Conservation (phyloP, 257 asterid species). For the Solanum boliviense region DNA sequence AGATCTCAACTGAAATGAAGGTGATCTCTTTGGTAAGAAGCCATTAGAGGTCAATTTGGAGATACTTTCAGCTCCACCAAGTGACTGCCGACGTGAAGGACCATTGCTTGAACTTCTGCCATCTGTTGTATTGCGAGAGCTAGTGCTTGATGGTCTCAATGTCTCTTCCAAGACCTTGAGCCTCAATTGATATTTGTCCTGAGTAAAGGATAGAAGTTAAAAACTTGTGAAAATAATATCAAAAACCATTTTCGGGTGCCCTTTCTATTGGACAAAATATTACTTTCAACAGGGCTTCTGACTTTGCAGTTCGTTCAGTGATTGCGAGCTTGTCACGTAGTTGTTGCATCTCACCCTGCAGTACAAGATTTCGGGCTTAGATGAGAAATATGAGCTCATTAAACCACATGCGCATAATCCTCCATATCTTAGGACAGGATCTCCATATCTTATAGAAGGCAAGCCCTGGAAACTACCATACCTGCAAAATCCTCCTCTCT, state of each 20-base stretch:
- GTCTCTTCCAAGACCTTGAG: conserved; percentile 87
- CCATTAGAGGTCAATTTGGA: conserved; percentile 79
- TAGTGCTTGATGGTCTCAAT: conserved; percentile 54
- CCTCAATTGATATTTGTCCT: conserved; percentile 82
- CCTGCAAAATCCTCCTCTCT: conserved; percentile 91
- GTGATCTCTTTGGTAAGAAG: conserved; percentile 81
- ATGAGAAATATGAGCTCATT: not conserved
- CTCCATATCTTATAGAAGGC: not conserved
- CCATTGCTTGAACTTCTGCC: conserved; percentile 72
- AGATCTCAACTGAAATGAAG: conserved; percentile 82
- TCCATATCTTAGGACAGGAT: not conserved
- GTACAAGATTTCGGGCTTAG: not conserved
- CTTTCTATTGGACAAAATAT: not conserved
- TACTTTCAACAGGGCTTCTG: conserved; percentile 88
- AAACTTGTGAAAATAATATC: not conserved
- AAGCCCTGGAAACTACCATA: conserved; percentile 5
- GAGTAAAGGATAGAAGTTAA: conserved; percentile 1
- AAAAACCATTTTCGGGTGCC: not conserved
- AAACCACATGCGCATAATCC: not conserved
- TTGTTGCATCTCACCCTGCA: conserved; percentile 94
- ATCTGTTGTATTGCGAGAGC: conserved; percentile 51
- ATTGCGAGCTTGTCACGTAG: conserved; percentile 81
- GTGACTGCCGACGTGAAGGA: conserved; percentile 81
- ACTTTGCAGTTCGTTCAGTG: conserved; percentile 73
- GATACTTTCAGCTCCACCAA: conserved; percentile 84